phyloP scores from a whole-genome alignment of 2,329 filamentous ascomycete genomes.

The Cercospora nicotianae region DNA sequence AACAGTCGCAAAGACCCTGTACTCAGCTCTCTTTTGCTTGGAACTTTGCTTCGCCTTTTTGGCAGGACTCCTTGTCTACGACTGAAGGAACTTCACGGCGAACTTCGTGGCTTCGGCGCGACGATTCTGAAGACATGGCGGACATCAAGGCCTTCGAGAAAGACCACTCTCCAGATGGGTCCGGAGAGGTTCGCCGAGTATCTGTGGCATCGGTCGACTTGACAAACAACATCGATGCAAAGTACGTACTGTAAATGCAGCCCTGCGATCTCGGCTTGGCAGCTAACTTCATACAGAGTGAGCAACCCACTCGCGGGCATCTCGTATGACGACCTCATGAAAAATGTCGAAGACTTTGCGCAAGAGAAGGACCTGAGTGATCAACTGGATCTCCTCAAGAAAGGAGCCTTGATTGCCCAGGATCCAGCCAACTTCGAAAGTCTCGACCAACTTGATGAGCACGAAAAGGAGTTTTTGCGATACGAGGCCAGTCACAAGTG shows the following conservation, averaged over 20 bases:
- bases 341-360: slow-evolving; percentile 58
- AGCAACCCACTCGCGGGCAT: slow-evolving; percentile 59
- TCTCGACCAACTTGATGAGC: slow-evolving; percentile 46
- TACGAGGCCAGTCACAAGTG: slow-evolving; percentile 52
- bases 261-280: neutral
- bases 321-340: slow-evolving; percentile 53
- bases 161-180: slow-evolving; percentile 1
- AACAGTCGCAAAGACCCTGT: neutral
- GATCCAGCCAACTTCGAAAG: slow-evolving; percentile 49
- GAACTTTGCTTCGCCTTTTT: slow-evolving; percentile 4
- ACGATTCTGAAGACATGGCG: neutral
- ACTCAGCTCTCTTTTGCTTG: neutral
- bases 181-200: slow-evolving; percentile 10
- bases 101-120: neutral
- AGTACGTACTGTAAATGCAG: slow-evolving; percentile 9
- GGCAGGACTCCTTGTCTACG: slow-evolving; percentile 6
- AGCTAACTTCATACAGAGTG: slow-evolving; percentile 33
- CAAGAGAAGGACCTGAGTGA: slow-evolving; percentile 47
- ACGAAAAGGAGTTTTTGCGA: slow-evolving; percentile 46
- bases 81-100: neutral
- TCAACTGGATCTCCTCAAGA: slow-evolving; percentile 45
- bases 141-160: slow-evolving; percentile 13
- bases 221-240: slow-evolving; percentile 32
- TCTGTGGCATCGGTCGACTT: slow-evolving; percentile 21
- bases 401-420: slow-evolving; percentile 53